Percentiles rank a stretch among this genome's conserved stretches.
Evolutionary conservation across 2,329 filamentous ascomycete species (phyloP).

Genomic region (Verticillium longisporum): DNA sequence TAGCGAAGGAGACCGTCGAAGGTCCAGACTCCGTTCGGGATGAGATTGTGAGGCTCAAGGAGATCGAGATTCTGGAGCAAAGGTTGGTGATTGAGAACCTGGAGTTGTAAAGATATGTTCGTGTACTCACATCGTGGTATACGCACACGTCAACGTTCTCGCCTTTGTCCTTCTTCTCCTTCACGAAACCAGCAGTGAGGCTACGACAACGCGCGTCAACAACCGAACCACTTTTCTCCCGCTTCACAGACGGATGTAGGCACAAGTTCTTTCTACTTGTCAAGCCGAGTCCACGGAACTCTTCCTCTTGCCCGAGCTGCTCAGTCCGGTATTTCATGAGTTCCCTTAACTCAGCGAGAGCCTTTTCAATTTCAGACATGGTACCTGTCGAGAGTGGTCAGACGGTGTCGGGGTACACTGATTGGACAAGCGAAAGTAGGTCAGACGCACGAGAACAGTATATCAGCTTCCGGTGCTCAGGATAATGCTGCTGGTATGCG

Average conservation of each 20-base stretch:
- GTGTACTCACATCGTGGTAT: slow-evolving; percentile 72
- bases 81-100: background rate
- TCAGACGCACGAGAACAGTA: slow-evolving; percentile 75
- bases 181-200: slow-evolving; percentile 92
- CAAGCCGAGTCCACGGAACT: slow-evolving; percentile 85
- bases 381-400: slow-evolving; percentile 50
- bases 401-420: background rate
- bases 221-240: slow-evolving; percentile 89
- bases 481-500: slow-evolving; percentile 90
- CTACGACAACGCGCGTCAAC: slow-evolving; percentile 96
- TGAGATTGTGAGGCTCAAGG: slow-evolving; percentile 87
- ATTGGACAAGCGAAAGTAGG: too few relatives aligned
- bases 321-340: slow-evolving; percentile 95
- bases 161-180: slow-evolving; percentile 92
- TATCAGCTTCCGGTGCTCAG: slow-evolving; percentile 90
- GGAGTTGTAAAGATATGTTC: background rate
- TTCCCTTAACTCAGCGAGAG: slow-evolving; percentile 80
- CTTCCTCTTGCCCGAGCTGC: slow-evolving; percentile 83
- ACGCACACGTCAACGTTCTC: slow-evolving; percentile 92
- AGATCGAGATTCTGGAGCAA: slow-evolving; percentile 72
- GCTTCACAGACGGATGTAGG: slow-evolving; percentile 89
- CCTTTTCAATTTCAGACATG: slow-evolving; percentile 99
- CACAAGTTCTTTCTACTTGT: slow-evolving; percentile 98
- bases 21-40: slow-evolving; percentile 93
- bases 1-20: slow-evolving; percentile 84